phyloP scores from a whole-genome alignment of 257 asterid genomes.

The Solanum appendiculatum region DNA sequence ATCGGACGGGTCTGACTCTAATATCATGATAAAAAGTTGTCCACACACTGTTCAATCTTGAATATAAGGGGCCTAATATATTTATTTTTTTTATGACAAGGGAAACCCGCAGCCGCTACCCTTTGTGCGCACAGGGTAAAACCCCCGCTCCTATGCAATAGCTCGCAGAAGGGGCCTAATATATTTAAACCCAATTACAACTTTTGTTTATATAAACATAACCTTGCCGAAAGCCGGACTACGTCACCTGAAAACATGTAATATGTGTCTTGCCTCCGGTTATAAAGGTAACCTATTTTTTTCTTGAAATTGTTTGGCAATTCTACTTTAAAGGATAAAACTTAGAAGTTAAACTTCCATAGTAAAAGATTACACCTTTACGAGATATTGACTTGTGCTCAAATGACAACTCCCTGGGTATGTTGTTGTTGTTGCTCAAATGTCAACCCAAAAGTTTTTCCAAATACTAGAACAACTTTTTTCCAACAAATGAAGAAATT shows the following conservation, averaged over 20 bases:
- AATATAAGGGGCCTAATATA: not conserved
- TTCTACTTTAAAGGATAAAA: not conserved
- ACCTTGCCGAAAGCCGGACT: not conserved
- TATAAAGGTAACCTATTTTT: not conserved
- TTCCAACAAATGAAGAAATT: conserved; percentile 17
- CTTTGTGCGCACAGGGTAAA: no score
- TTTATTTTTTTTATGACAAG: no score
- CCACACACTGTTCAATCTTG: not conserved
- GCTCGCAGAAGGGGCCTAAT: not conserved
- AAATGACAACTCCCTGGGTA: conserved; percentile 33
- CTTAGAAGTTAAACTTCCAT: not conserved
- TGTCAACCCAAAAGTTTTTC: conserved; percentile 40
- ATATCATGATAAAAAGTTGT: not conserved
- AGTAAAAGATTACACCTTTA: not conserved
- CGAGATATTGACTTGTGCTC: not conserved
- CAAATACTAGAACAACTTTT: conserved; percentile 27
- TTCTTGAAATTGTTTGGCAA: not conserved
- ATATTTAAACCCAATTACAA: not conserved
- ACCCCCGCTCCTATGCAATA: no score
- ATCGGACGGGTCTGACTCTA: not conserved
- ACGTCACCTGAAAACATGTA: not conserved
- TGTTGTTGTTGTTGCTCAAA: conserved; percentile 4
- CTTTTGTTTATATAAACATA: not conserved
- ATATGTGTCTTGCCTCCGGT: not conserved
- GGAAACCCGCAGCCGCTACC: no score